Base-by-base conservation (phyloP, 805 yeast genomes). In the Monosporozyma servazzii region DNA sequence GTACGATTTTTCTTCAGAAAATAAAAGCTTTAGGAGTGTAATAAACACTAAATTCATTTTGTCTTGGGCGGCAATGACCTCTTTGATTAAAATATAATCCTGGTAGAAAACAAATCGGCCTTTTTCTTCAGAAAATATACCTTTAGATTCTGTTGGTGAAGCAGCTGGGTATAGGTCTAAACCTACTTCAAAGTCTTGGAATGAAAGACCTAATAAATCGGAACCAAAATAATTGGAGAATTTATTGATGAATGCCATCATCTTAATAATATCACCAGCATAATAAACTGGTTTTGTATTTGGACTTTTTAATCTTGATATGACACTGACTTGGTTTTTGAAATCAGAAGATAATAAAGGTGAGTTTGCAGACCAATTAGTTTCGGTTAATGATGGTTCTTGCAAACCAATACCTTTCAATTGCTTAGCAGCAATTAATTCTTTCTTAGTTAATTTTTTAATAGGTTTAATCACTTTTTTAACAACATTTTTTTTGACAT, bases 341-440 rank as follows among this genome's bases (percentile, higher is more conserved):
- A 58, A 58, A 48, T 60, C 62, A 7, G 50, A 29, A 10, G 58
- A 55, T 10, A 48, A 49, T 17, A 63, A 46, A 15, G 67, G 66
- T 43, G 59, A 50, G 48, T 58, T 58, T 4, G 68, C 59, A 13
- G 62, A 56, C 68, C 68, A 64, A 49, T 60, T 60, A 9, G 48
- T 40, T 10, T 53, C 52, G 6, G 57, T 52, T 15, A 62, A 49
- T 3, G 56, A 46, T 8, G 66, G 64, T 45, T 61, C 65, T 20
- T 53, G 57, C 20, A 54, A 48, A 23, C 58, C 60, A 5, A 56
- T 48, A 43, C 43, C 51, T 5, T 45, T 27, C 11, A 45, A 30
- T 11, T 47, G 40, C 15, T 45, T 29, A 13, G 33, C 25, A 31
- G 30, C 47, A 43, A 25, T 10, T 20, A 36, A 27, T 17, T 36